Base-by-base conservation (phyloP, 352 stramenopile genomes). In the Pythium rishiriense region DNA sequence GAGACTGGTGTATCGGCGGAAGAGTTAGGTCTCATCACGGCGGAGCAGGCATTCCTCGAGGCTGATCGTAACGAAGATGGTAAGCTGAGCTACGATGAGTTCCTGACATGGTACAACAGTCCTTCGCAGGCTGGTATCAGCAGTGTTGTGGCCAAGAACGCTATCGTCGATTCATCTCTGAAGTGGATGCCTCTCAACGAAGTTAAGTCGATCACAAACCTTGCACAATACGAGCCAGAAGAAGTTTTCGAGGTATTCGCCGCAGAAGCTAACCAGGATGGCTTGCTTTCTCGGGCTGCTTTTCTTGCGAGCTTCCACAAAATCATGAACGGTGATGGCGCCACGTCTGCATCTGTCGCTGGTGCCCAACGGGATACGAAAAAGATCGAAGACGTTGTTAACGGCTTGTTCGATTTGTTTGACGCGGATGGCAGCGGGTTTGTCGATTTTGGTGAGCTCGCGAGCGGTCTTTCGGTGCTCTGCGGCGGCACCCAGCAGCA, bases 201-300 rank as follows among this genome's bases (percentile, higher is more conserved):
- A 64, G 86, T 96, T 48, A 90, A 90, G 64, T 74, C 91, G 57
- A 69, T 94, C 25, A 96, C 88, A 48, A 91, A 89, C 68, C 73
- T 96, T 6, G 77, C 80, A 39, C 69, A 85, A 31, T 91, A 87
- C 47, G 78, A 88, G 28, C 85, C 89, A 0, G 79, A 90, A 29
- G 81, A 94, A 70, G 86, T 97, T 14, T 96, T 96, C 66, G 87
- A 95, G 53, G 85, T 94, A 42, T 90, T 97, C 75, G 87, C 85
- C 0, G 68, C 76, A 11, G 85, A 91, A 66, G 82, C 86, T 6
- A 79, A 96, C 58, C 64, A 85, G 60, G 72, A 94, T 6, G 86
- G 89, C 0, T 45, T 91, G 6, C 62, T 96, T 17, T 91, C 83
- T 17, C 81, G 83, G 2, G 61, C 72, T n/a, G 81, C 85, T 22